Evolutionary conservation across 2,329 filamentous ascomycete genomes (phyloP), one percentile per base, ranked within the genome.

Genomic region (Colletotrichum gigasporum): DNA sequence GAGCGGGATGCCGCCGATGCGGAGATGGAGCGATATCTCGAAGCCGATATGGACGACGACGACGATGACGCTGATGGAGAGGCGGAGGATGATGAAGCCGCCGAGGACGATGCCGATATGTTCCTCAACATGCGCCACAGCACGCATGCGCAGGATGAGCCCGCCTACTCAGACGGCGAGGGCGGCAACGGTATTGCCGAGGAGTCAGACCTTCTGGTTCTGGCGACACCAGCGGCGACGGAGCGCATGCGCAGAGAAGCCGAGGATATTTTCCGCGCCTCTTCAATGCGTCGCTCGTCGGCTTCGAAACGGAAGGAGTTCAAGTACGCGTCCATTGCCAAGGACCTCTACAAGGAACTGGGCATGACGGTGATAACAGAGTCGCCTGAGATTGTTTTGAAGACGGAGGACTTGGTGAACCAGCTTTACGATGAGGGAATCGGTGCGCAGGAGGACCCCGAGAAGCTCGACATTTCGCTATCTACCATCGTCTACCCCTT

Each of bases 331-430:
- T 81, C 85, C 6, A 87, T 97, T 63, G 92, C 92, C 28, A 91
- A 90, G 73, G 89, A 90, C 65, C 77, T 94, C 9, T 88, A 90
- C 82, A 74, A 80, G 75, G 74, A 87, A 74, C 75, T 83, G 77
- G 85, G 85, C 34, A 80, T 85, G 32, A 87, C 91, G 1, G 71
- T 78, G 16, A 80, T 96, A 45, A 82, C 83, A 4, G 95, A 97
- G 76, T 81, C 89, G 2, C 87, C 90, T 65, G 83, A 89, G 45
- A 76, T 97, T 18, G 87, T 97, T 45, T 78, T 96, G 32, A 83
- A 87, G 50, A 96, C 92, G 10, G 94, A 97, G 74, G 84, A 87
- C 37, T 78, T 93, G 39, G 79, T 97, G 37, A 83, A 83, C 51
- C 82, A 82, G 54, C 80, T 94, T 16, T 92, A 92, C 69, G 83